Evolutionary conservation across 176 grass and related monocot species (phyloP), one percentile per base, ranked within the genome.

Genomic region (Eleusine coracana): DNA sequence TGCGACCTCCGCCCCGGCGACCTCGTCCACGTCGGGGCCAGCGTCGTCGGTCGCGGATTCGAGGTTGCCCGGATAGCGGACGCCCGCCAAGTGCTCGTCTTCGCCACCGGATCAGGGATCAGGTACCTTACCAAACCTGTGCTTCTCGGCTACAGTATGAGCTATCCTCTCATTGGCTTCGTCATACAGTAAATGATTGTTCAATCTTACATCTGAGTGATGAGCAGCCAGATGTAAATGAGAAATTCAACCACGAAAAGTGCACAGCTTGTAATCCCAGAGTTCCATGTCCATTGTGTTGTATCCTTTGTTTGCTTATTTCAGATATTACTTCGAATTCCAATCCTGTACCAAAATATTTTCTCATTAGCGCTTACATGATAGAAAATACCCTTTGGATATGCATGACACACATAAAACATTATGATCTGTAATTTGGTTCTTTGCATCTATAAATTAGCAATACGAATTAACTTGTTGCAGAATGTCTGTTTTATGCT

Each of bases 61-160:
- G 87, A 80, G 48, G 69, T 88, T 31, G 68, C 29, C 18, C 84
- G 79, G 80, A 88, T 94, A 28, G 58, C 50, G 9, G 82, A n/a
- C 21, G 84, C 79, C 11, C 80, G 82, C 17, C 44, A 86, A 31
- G 78, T 92, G 46, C 76, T 95, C 50, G 77, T 95, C 72, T 95
- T 95, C 56, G 92, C 87, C 86, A 95, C 90, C 40, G 92, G 92
- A 87, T 87, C 92, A 29, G 92, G 92, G 74, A 92, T 95, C 81
- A 94, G 92, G 92, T 94, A 68, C 36, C 15, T 49, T 21, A 0
- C 9, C 54, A 11, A n/a, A 49, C 52, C 52, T 41, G 28, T 25
- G 6, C 28, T n/a, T 74, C 81, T 18, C 13, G 31, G 31, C 31
- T 34, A n/a, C n/a, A n/a, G n/a, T n/a, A 34, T 34, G 31, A 21